These are phyloP conservation scores for Podaxis sp. DNA, from an alignment of 768 basidiomycete species.

Conservation along the genomic window DNA sequence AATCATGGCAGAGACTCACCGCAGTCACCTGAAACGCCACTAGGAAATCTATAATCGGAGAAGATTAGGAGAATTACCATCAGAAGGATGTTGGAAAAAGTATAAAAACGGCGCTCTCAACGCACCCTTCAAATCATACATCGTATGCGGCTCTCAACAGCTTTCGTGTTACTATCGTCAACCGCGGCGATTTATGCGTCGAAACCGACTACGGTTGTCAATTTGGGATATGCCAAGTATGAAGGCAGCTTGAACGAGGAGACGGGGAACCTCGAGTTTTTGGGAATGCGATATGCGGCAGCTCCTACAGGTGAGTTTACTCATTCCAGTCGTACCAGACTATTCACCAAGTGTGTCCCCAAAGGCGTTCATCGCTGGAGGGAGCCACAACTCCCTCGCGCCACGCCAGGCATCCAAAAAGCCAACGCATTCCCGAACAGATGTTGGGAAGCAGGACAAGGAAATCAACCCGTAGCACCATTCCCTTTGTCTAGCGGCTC, in stretches of 20 bases:
- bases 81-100: neutral
- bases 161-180: neutral
- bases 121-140: neutral
- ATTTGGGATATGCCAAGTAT: constrained; percentile 47
- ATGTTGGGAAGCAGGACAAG: neutral
- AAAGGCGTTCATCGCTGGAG: constrained; percentile 14
- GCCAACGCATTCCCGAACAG: constrained; percentile 6
- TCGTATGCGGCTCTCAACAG: neutral
- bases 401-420: neutral
- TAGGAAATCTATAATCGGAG: too few relatives aligned
- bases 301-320: constrained; percentile 40
- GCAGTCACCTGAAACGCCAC: neutral
- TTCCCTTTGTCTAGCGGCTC: neutral
- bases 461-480: neutral
- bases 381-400: constrained; percentile 5
- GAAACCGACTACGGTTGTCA: constrained; percentile 23
- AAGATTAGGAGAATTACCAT: too few relatives aligned
- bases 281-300: constrained; percentile 50
- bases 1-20: neutral
- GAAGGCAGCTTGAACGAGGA: constrained; percentile 36
- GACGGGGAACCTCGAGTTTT: constrained; percentile 35
- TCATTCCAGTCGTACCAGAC: neutral
- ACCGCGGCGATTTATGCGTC: neutral
- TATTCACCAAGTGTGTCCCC: neutral
- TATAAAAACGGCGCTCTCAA: neutral